Evolutionary conservation across 495 filamentous ascomycete species (phyloP).

Genomic region (Penicillium lividum): DNA sequence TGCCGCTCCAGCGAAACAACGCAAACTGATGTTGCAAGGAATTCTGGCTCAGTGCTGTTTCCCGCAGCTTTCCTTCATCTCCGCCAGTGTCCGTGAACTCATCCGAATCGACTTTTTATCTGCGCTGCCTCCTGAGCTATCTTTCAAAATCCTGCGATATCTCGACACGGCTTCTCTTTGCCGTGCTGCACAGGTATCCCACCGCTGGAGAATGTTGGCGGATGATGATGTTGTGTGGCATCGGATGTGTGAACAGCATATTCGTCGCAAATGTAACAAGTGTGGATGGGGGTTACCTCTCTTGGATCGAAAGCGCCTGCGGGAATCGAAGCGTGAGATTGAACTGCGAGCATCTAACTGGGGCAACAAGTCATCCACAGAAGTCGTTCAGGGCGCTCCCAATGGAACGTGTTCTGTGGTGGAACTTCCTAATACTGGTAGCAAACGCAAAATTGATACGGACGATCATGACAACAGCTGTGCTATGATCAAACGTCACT

Average conservation of each 20-base stretch:
- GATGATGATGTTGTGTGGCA: constrained; percentile 99
- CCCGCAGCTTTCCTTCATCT: constrained; percentile 91
- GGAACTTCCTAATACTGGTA: constrained; percentile 29
- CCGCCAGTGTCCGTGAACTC: constrained; percentile 80
- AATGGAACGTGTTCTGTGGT: constrained; percentile 22
- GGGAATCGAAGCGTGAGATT: constrained; percentile 84
- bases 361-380: constrained; percentile 36
- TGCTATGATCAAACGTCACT: constrained; percentile 41
- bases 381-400: constrained; percentile 18
- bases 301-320: constrained; percentile 81
- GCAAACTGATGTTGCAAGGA: constrained; percentile 92
- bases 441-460: constrained; percentile 39
- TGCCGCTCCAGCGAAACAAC: constrained; percentile 88
- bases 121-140: constrained; percentile 84
- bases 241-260: constrained; percentile 98
- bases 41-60: constrained; percentile 97
- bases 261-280: constrained; percentile 92
- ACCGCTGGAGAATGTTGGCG: constrained; percentile 79
- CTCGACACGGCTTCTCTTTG: constrained; percentile 96
- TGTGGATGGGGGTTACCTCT: constrained; percentile 95
- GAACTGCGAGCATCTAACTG: constrained; percentile 64
- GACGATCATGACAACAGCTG: constrained; percentile 25
- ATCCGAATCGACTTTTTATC: constrained; percentile 94
- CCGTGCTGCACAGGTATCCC: constrained; percentile 94
- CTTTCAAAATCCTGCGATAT: constrained; percentile 89